A percentile compares a stretch with the other conserved stretches of the same genome.
phyloP scores from a whole-genome alignment of 2,329 filamentous ascomycete genomes.

The Cladosporium colombiae region DNA sequence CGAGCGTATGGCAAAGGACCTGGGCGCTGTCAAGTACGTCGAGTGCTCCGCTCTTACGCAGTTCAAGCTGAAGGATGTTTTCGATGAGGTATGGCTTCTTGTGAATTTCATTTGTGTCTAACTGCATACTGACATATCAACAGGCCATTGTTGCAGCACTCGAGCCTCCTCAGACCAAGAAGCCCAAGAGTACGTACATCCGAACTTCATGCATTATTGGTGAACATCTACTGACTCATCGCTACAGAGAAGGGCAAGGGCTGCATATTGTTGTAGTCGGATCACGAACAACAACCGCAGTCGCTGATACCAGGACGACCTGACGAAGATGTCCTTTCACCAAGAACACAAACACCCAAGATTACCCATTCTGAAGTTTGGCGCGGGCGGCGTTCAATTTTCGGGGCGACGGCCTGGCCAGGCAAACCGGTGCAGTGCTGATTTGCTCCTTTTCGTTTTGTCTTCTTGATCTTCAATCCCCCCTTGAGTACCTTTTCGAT shows the following conservation, averaged over 20 bases:
- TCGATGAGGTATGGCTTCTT: slow-evolving; percentile 77
- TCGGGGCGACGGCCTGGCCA: slow-evolving; percentile 3
- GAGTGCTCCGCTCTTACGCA: slow-evolving; percentile 98
- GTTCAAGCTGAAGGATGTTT: slow-evolving; percentile 98
- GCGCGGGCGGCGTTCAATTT: slow-evolving; percentile 18
- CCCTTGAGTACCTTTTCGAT: slow-evolving; percentile 20
- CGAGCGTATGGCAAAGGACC: slow-evolving; percentile 92
- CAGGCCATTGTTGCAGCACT: slow-evolving; percentile 94
- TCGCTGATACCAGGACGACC: neutral
- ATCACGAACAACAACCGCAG: neutral
- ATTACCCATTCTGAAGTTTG: slow-evolving; percentile 19
- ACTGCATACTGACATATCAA: slow-evolving; percentile 26
- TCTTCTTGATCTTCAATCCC: slow-evolving; percentile 15
- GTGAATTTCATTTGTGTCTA: neutral
- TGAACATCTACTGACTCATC: neutral
- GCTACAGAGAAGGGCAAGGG: slow-evolving; percentile 36
- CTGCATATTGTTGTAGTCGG: slow-evolving; percentile 35
- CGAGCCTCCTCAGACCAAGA: slow-evolving; percentile 82
- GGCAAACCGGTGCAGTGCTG: slow-evolving; percentile 13
- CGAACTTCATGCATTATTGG: neutral
- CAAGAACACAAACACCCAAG: slow-evolving; percentile 12
- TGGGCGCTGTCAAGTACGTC: slow-evolving; percentile 98
- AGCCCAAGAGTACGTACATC: slow-evolving; percentile 43
- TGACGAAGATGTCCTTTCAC: neutral
- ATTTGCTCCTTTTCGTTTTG: slow-evolving; percentile 18